Evolutionary conservation across 2,329 filamentous ascomycete species (phyloP).

Genomic region (Ciborinia camelliae): DNA sequence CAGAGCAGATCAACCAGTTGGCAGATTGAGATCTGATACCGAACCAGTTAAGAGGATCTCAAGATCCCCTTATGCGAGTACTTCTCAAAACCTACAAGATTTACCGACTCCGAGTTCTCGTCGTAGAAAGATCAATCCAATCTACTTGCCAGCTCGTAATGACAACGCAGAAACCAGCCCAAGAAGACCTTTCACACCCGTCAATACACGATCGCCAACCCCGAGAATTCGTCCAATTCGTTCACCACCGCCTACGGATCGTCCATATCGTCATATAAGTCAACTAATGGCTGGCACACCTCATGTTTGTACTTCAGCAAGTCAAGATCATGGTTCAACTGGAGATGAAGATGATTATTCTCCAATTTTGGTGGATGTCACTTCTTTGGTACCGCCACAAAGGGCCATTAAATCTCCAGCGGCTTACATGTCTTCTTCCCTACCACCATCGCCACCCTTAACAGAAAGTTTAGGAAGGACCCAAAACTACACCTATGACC

Average conservation of each 20-base stretch:
- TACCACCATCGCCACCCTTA: neutral
- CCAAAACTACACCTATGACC: neutral
- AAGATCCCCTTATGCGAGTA: neutral
- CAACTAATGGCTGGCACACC: neutral
- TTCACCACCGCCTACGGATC: conserved; percentile 3
- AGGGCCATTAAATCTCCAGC: neutral
- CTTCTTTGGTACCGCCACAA: neutral
- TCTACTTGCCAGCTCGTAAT: neutral
- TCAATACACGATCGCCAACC: neutral
- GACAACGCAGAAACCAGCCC: neutral
- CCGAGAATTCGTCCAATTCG: neutral
- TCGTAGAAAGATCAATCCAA: neutral
- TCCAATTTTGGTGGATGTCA: neutral
- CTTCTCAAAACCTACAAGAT: neutral
- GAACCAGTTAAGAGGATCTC: neutral
- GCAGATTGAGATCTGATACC: neutral
- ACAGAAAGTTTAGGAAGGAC: neutral
- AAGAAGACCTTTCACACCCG: neutral
- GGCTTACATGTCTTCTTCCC: neutral
- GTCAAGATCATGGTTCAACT: neutral
- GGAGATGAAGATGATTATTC: neutral
- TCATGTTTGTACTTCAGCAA: neutral
- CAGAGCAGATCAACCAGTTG: neutral
- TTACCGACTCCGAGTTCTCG: neutral
- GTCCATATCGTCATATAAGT: conserved; percentile 15